These are phyloP conservation scores for Lachancea meyersii DNA, from an alignment of 805 yeast genomes.

Conservation along the genomic window DNA sequence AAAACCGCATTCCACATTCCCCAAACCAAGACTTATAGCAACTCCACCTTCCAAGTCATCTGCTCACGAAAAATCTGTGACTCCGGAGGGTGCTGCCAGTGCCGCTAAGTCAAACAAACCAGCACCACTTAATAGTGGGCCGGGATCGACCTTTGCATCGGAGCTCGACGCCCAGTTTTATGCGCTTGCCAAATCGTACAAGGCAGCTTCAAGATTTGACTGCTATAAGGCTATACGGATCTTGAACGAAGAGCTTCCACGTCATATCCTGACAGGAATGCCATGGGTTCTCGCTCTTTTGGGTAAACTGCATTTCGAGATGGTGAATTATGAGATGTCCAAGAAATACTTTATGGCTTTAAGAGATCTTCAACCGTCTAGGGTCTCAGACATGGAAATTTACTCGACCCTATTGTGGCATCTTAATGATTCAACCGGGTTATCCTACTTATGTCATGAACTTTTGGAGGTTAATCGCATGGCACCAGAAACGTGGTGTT, in stretches of 20 bases:
- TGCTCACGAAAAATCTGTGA: slow-evolving; percentile 8
- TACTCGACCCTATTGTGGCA: slow-evolving; percentile 93
- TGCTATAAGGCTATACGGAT: slow-evolving; percentile 73
- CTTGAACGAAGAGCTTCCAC: slow-evolving; percentile 50
- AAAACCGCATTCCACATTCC: slow-evolving; percentile 4
- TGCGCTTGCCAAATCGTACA: slow-evolving; percentile 53
- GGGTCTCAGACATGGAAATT: slow-evolving; percentile 84
- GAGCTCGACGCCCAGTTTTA: slow-evolving; percentile 38
- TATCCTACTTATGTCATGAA: slow-evolving; percentile 80
- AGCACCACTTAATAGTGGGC: not conserved
- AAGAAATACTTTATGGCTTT: slow-evolving; percentile 56
- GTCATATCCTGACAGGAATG: slow-evolving; percentile 50
- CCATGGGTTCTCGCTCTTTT: slow-evolving; percentile 81
- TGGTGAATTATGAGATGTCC: slow-evolving; percentile 76
- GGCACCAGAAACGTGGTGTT: slow-evolving; percentile 87
- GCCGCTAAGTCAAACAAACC: not conserved
- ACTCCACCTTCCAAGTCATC: slow-evolving; percentile 28
- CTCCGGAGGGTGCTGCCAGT: slow-evolving; percentile 3
- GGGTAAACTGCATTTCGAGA: slow-evolving; percentile 81
- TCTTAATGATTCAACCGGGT: slow-evolving; percentile 67
- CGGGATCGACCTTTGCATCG: slow-evolving; percentile 3
- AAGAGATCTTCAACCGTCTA: slow-evolving; percentile 64
- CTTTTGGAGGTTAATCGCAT: slow-evolving; percentile 55
- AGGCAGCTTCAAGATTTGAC: slow-evolving; percentile 59
- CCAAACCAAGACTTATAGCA: slow-evolving; percentile 16